phyloP scores from a whole-genome alignment of 257 asterid species.

The Solanum phureja region DNA sequence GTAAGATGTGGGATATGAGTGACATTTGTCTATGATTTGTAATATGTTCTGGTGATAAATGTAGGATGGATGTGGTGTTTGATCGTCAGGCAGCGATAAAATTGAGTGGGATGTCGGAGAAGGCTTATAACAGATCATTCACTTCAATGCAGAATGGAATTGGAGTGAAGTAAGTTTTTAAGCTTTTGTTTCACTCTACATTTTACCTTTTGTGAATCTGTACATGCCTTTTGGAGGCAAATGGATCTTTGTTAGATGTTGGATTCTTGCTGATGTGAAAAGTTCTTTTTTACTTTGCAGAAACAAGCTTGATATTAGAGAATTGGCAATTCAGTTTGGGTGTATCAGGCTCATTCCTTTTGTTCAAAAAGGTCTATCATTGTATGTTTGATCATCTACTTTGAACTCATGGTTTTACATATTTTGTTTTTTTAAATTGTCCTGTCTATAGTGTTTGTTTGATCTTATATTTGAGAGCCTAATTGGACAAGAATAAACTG shows the following conservation, averaged over 20 bases:
- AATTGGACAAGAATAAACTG: neutral
- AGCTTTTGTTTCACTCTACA: neutral
- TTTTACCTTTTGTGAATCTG: neutral
- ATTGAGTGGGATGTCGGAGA: conserved; percentile 84
- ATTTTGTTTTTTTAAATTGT: neutral
- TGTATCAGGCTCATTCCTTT: conserved; percentile 78
- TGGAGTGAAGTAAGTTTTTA: conserved; percentile 60
- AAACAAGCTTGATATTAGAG: conserved; percentile 84
- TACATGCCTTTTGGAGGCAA: neutral
- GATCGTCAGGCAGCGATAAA: conserved; percentile 67
- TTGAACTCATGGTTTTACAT: neutral
- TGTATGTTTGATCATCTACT: conserved; percentile 32
- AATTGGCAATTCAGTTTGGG: conserved; percentile 86
- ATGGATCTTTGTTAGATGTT: neutral
- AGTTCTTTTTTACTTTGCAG: conserved; percentile 10
- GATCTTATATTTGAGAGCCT: neutral
- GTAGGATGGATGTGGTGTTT: conserved; percentile 68
- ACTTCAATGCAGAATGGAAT: conserved; percentile 89
- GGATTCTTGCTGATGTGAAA: neutral
- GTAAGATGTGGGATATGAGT: neutral
- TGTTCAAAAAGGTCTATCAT: conserved; percentile 55
- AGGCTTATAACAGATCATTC: conserved; percentile 79
- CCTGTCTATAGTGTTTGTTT: neutral
- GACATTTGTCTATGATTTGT: neutral
- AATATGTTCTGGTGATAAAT: neutral